Conservation (phyloP, 2,329 filamentous ascomycete genomes). For the Botryosphaeria agaves region DNA sequence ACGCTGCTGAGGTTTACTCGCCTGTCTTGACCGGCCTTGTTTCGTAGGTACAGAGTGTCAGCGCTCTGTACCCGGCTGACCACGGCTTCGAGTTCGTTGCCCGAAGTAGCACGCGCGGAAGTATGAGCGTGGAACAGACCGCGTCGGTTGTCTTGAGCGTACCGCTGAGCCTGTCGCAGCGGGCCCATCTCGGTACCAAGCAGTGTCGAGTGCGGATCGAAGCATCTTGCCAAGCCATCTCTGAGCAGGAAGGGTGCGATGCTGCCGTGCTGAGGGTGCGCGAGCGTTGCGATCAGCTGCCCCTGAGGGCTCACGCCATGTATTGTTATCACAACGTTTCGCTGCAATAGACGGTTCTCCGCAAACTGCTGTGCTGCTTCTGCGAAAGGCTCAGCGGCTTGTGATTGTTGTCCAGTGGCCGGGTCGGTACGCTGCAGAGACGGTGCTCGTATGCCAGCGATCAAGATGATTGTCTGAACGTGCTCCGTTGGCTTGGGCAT, state of each 20-base stretch:
- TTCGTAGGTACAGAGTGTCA: conserved; percentile 75
- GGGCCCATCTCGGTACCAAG: conserved; percentile 76
- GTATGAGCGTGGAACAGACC: conserved; percentile 73
- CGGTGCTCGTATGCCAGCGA: conserved; percentile 79
- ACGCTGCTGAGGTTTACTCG: conserved; percentile 85
- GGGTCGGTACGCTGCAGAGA: conserved; percentile 72
- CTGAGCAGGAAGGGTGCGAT: conserved; percentile 84
- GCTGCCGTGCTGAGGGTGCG: conserved; percentile 71
- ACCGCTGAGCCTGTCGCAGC: conserved; percentile 72
- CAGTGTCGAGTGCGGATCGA: conserved; percentile 89
- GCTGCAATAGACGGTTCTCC: conserved; percentile 70
- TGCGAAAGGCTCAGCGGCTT: conserved; percentile 75
- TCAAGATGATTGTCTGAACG: conserved; percentile 69
- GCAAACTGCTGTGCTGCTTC: conserved; percentile 81
- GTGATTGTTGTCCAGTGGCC: conserved; percentile 53
- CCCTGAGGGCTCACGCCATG: conserved; percentile 80
- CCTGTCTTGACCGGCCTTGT: conserved; percentile 73
- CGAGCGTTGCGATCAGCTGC: conserved; percentile 72
- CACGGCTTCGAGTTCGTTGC: conserved; percentile 56
- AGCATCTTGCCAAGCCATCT: conserved; percentile 78
- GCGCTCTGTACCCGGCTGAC: conserved; percentile 77
- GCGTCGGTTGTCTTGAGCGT: conserved; percentile 58
- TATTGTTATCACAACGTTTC: conserved; percentile 65
- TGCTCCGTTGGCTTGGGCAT: conserved; percentile 70
- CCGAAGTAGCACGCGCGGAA: conserved; percentile 41